These are phyloP conservation scores for Colletotrichum phormii DNA, from an alignment of 2,329 filamentous ascomycete species.

Conservation along the genomic window DNA sequence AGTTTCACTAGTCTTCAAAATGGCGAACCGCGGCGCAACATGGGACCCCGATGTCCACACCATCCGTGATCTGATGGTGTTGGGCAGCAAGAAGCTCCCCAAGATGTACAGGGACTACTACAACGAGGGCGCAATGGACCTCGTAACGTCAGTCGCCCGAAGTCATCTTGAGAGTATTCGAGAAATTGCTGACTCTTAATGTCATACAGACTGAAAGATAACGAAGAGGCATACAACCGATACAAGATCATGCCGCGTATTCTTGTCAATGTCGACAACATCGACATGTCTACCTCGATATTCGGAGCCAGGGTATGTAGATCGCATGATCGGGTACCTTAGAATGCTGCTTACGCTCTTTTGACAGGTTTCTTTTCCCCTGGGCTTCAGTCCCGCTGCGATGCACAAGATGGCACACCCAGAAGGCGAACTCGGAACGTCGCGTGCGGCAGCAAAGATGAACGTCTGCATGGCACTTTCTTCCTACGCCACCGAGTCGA, in stretches of 20 bases:
- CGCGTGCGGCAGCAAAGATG: constrained; percentile 55
- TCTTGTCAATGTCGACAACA: constrained; percentile 51
- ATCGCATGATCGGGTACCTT: neutral
- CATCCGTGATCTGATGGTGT: constrained; percentile 51
- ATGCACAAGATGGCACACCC: constrained; percentile 66
- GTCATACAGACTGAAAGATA: constrained; percentile 55
- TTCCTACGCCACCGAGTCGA: constrained; percentile 55
- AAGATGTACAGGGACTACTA: constrained; percentile 62
- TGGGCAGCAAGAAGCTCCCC: constrained; percentile 51
- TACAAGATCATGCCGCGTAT: constrained; percentile 61
- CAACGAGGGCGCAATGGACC: constrained; percentile 67
- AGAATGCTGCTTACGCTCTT: neutral
- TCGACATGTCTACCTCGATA: constrained; percentile 55
- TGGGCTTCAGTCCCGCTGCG: constrained; percentile 66
- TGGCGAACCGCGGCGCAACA: constrained; percentile 34
- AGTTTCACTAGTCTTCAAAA: neutral
- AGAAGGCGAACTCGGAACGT: constrained; percentile 63
- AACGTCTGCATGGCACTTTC: constrained; percentile 57
- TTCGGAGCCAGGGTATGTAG: constrained; percentile 49
- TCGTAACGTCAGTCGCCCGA: constrained; percentile 52
- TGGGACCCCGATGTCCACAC: constrained; percentile 29
- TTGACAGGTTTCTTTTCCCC: constrained; percentile 54
- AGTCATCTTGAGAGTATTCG: neutral
- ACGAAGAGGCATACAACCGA: constrained; percentile 62
- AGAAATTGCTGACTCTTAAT: constrained; percentile 34